Evolutionary conservation across 345 rosid genomes (phyloP).

Genomic region (Jatropha curcas): DNA sequence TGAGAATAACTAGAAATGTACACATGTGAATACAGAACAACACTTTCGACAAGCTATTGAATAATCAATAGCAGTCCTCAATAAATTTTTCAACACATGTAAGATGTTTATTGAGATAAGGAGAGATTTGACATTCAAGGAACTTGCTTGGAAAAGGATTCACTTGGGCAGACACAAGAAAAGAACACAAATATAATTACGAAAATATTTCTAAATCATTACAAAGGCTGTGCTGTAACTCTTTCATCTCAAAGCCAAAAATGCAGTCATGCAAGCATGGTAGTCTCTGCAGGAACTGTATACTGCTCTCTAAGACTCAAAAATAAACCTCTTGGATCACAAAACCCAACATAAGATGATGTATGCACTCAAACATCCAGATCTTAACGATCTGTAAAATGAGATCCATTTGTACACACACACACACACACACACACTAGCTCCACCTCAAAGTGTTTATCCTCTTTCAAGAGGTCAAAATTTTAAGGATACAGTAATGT

Average conservation of each 20-base stretch:
- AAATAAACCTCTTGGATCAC: neutral
- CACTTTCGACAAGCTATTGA: neutral
- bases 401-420: neutral
- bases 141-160: neutral
- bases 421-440: neutral
- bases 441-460: neutral
- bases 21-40: neutral
- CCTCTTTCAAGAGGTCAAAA: neutral
- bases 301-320: neutral
- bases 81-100: neutral
- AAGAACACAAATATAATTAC: neutral
- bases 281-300: neutral
- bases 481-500: neutral
- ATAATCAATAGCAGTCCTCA: neutral
- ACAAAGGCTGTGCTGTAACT: neutral
- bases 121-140: neutral
- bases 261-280: slow-evolving; percentile 1
- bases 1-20: neutral
- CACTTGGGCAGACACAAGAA: neutral
- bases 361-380: neutral
- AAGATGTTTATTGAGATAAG: neutral
- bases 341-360: neutral
- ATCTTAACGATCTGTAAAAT: neutral
- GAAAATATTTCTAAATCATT: neutral
- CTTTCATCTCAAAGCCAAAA: neutral